These are phyloP conservation scores for Yamadazyma diddensiae DNA, from an alignment of 1,139 yeast genomes.

Conservation along the genomic window DNA sequence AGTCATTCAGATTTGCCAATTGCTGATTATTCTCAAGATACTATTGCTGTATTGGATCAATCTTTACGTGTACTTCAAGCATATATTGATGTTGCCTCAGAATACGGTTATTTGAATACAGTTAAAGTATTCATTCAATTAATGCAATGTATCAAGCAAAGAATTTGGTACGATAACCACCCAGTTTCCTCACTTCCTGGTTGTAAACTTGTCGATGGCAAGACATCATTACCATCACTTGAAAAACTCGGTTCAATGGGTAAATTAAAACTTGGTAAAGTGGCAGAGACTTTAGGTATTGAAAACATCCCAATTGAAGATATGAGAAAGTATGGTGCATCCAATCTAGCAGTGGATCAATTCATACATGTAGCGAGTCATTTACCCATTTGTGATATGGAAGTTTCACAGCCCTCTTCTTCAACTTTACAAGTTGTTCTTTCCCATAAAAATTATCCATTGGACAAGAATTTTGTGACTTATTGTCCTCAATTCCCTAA, in stretches of 20 bases:
- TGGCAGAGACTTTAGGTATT: slow-evolving; percentile 36
- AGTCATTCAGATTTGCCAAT: slow-evolving; percentile 83
- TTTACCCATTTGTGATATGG: slow-evolving; percentile 46
- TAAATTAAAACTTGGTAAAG: slow-evolving; percentile 22
- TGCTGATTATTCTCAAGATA: slow-evolving; percentile 93
- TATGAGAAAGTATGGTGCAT: slow-evolving; percentile 24
- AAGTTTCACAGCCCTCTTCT: slow-evolving; percentile 29
- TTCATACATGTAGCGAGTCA: slow-evolving; percentile 44
- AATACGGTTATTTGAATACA: slow-evolving; percentile 66
- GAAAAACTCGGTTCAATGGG: slow-evolving; percentile 18
- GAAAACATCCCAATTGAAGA: slow-evolving; percentile 15
- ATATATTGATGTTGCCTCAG: slow-evolving; percentile 84
- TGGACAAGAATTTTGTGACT: slow-evolving; percentile 59
- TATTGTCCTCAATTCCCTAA: slow-evolving; percentile 85
- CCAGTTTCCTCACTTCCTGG: slow-evolving; percentile 76
- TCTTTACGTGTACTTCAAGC: slow-evolving; percentile 93
- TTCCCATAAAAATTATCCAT: slow-evolving; percentile 52
- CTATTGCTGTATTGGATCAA: slow-evolving; percentile 90
- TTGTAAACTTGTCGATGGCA: slow-evolving; percentile 25
- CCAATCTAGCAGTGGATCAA: slow-evolving; percentile 20
- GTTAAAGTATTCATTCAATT: slow-evolving; percentile 59
- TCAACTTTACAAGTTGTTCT: slow-evolving; percentile 44
- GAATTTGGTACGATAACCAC: slow-evolving; percentile 80
- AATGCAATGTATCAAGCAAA: slow-evolving; percentile 89
- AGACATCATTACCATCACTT: slow-evolving; percentile 7